These are phyloP conservation scores for Geotrichum reessii DNA, from an alignment of 1,139 yeast genomes.

Conservation along the genomic window DNA sequence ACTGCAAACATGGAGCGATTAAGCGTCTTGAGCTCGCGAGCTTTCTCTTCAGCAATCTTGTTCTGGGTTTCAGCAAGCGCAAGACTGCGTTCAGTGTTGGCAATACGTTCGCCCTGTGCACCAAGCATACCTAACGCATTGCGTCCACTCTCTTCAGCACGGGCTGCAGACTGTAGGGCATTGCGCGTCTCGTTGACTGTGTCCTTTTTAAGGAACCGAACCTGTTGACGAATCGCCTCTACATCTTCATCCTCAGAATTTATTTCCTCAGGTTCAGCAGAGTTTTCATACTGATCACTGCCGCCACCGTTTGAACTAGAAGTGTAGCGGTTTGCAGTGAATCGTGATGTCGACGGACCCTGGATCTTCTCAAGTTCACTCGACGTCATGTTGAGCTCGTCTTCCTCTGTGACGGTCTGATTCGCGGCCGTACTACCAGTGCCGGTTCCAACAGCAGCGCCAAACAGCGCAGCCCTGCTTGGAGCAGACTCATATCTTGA, in stretches of 20 bases:
- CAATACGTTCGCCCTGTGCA: slow-evolving; percentile 80
- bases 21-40: slow-evolving; percentile 69
- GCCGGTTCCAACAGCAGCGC: slow-evolving; percentile 14
- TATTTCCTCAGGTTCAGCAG: slow-evolving; percentile 30
- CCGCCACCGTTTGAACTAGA: slow-evolving; percentile 5
- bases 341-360: slow-evolving; percentile 1
- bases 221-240: slow-evolving; percentile 79
- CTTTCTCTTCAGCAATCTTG: slow-evolving; percentile 76
- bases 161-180: slow-evolving; percentile 80
- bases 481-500: slow-evolving; percentile 6
- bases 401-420: slow-evolving; percentile 51
- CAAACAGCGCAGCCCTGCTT: slow-evolving; percentile 18
- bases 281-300: neutral
- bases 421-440: neutral
- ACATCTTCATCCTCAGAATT: slow-evolving; percentile 73
- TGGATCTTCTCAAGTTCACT: slow-evolving; percentile 18
- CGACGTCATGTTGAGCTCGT: slow-evolving; percentile 42
- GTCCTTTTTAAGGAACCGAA: slow-evolving; percentile 79
- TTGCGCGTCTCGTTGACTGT: slow-evolving; percentile 82
- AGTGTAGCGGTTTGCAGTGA: slow-evolving; percentile 4
- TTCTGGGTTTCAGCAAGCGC: slow-evolving; percentile 78
- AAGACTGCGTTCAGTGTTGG: slow-evolving; percentile 71
- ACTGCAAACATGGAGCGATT: slow-evolving; percentile 82
- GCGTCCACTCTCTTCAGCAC: slow-evolving; percentile 86
- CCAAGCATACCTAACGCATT: slow-evolving; percentile 91